These are phyloP conservation scores for Pseudonitzschia multistriata DNA, from an alignment of 108 stramenopile genomes.

Conservation along the genomic window DNA sequence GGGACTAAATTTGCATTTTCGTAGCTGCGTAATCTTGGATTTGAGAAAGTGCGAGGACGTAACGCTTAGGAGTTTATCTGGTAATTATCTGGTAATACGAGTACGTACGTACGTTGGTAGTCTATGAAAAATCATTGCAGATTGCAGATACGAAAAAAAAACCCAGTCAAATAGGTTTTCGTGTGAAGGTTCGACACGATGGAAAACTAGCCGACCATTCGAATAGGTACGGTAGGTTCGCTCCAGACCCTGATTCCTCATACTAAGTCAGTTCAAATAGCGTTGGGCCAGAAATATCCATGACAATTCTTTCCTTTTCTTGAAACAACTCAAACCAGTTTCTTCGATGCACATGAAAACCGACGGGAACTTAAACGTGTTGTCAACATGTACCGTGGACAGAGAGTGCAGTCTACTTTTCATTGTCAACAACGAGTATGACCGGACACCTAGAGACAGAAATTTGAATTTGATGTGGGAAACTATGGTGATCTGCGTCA, in stretches of 20 bases:
- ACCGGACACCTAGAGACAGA: background rate
- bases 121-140: too few relatives aligned
- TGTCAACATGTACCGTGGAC: background rate
- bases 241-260: background rate
- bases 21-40: too few relatives aligned
- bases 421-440: background rate
- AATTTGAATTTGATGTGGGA: background rate
- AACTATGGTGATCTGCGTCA: background rate
- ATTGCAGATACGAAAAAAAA: too few relatives aligned
- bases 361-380: background rate
- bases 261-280: background rate
- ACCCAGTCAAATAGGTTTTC: background rate
- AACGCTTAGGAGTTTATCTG: too few relatives aligned
- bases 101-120: too few relatives aligned
- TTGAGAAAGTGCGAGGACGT: too few relatives aligned
- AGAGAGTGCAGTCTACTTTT: background rate
- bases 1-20: too few relatives aligned
- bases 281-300: background rate
- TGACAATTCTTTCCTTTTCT: background rate
- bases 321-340: background rate
- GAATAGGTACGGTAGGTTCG: background rate
- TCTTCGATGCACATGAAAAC: background rate
- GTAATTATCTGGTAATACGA: too few relatives aligned
- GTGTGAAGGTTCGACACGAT: background rate
- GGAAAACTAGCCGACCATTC: background rate